These are phyloP conservation scores for Annulohypoxylon stygium DNA, from an alignment of 495 filamentous ascomycete genomes.

Conservation along the genomic window DNA sequence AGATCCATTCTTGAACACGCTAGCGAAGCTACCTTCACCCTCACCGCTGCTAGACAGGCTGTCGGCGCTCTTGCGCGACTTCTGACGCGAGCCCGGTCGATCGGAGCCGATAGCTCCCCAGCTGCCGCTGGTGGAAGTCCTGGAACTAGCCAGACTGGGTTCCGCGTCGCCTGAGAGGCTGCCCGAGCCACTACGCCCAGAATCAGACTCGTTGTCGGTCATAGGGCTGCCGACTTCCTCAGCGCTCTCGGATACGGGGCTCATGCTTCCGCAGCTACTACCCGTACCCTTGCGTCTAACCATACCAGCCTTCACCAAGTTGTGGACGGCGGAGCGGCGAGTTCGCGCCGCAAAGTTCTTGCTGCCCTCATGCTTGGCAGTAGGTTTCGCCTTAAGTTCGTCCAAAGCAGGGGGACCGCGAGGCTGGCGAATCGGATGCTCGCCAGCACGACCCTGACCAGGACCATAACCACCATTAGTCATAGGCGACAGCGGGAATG, in stretches of 20 bases:
- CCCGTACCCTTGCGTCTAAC: conserved; percentile 80
- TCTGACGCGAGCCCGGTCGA: conserved; percentile 70
- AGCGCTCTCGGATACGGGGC: conserved; percentile 84
- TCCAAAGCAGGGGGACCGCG: conserved; percentile 93
- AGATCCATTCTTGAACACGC: conserved; percentile 68
- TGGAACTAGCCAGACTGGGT: conserved; percentile 79
- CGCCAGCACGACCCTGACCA: conserved; percentile 90
- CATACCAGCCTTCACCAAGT: conserved; percentile 88
- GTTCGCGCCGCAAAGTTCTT: conserved; percentile 98
- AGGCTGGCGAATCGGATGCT: conserved; percentile 94
- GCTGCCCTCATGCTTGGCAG: conserved; percentile 94
- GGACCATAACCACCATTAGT: conserved; percentile 89
- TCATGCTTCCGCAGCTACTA: conserved; percentile 80
- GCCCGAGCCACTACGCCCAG: conserved; percentile 80
- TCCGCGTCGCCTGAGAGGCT: conserved; percentile 81
- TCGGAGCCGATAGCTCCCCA: conserved; percentile 87
- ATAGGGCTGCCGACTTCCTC: conserved; percentile 76
- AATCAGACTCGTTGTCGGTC: conserved; percentile 85
- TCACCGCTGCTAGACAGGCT: conserved; percentile 69
- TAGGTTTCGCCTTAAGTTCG: conserved; percentile 90
- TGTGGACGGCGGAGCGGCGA: conserved; percentile 90
- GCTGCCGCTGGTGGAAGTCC: conserved; percentile 76
- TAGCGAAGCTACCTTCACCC: conserved; percentile 68
- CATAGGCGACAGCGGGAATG: conserved; percentile 83
- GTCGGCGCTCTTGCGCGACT: conserved; percentile 72